phyloP scores from a whole-genome alignment of 2,329 filamentous ascomycete genomes.

The Arachnopeziza araneosa region DNA sequence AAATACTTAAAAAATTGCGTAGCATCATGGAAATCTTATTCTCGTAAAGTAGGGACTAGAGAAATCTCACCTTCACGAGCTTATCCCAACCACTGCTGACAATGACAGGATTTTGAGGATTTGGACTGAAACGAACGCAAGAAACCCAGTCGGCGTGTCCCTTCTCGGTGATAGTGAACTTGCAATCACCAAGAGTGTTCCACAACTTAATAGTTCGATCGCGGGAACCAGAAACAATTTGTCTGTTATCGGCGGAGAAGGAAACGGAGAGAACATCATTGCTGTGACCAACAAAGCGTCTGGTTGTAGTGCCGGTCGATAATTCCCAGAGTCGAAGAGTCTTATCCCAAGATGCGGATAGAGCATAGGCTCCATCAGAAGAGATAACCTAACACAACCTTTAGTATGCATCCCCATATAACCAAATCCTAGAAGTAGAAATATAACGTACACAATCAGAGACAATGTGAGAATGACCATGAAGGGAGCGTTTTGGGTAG shows the following conservation, averaged over 20 bases:
- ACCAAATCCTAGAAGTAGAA: conserved; percentile 8
- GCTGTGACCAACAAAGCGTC: conserved; percentile 97
- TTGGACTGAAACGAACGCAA: conserved; percentile 98
- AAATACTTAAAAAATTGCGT: conserved; percentile 93
- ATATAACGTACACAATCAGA: conserved; percentile 90
- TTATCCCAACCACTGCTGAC: conserved; percentile 99
- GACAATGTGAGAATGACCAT: conserved; percentile 99
- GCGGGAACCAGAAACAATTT: conserved; percentile 98
- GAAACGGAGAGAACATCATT: conserved; percentile 99
- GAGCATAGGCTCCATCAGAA: conserved; percentile 97
- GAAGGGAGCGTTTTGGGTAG: conserved; percentile 97
- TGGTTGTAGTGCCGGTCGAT: conserved; percentile 91
- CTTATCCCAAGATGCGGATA: conserved; percentile 99
- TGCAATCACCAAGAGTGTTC: conserved; percentile 99
- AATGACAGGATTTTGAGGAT: conserved; percentile 99
- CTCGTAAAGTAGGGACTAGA: conserved; percentile 17
- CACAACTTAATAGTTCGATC: conserved; percentile 99
- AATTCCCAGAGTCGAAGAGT: conserved; percentile 99
- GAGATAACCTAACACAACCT: conserved; percentile 76
- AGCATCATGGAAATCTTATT: conserved; percentile 71
- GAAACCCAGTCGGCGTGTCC: conserved; percentile 99
- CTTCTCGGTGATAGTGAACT: conserved; percentile 99
- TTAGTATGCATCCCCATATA: conserved; percentile 32
- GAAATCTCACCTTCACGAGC: conserved; percentile 89
- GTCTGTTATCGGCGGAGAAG: conserved; percentile 99